phyloP scores from a whole-genome alignment of 495 filamentous ascomycete genomes.

The Aspergillus kassunensis region DNA sequence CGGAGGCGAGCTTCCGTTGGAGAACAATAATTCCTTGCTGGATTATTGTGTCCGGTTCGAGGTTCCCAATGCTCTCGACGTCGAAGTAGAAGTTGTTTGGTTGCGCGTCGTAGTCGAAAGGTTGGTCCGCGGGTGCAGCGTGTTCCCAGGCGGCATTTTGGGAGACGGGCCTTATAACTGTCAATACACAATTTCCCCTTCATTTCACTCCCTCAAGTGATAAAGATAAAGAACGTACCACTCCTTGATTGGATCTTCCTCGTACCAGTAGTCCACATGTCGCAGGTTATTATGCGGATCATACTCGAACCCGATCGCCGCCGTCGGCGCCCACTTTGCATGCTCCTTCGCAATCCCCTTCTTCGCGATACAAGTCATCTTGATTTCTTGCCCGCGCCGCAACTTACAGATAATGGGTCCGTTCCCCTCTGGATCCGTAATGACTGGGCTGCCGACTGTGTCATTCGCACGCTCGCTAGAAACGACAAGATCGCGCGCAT shows the following conservation, averaged over 20 bases:
- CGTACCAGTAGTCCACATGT: slow-evolving; percentile 92
- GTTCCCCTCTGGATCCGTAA: slow-evolving; percentile 71
- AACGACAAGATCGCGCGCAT: slow-evolving; percentile 79
- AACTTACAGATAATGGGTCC: slow-evolving; percentile 86
- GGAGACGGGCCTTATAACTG: slow-evolving; percentile 65
- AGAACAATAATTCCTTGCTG: slow-evolving; percentile 84
- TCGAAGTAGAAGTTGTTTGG: slow-evolving; percentile 86
- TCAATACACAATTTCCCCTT: background rate
- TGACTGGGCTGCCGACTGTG: slow-evolving; percentile 79
- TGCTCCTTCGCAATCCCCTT: slow-evolving; percentile 99
- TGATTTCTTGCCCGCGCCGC: slow-evolving; percentile 79
- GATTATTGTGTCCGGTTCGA: slow-evolving; percentile 83
- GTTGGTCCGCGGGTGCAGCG: slow-evolving; percentile 72
- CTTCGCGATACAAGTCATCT: slow-evolving; percentile 88
- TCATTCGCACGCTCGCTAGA: slow-evolving; percentile 58
- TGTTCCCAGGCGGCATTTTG: slow-evolving; percentile 81
- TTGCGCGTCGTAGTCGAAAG: slow-evolving; percentile 86
- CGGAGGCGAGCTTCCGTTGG: slow-evolving; percentile 80
- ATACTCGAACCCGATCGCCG: slow-evolving; percentile 95
- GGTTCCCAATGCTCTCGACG: slow-evolving; percentile 80
- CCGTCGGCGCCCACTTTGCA: slow-evolving; percentile 90
- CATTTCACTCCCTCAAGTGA: too few relatives aligned
- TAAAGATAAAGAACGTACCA: slow-evolving; percentile 65
- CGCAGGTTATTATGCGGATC: slow-evolving; percentile 91
- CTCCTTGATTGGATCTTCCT: slow-evolving; percentile 76